These are phyloP conservation scores for Rhodosporidiobolus sp. DNA, from an alignment of 768 basidiomycete species.

Conservation along the genomic window DNA sequence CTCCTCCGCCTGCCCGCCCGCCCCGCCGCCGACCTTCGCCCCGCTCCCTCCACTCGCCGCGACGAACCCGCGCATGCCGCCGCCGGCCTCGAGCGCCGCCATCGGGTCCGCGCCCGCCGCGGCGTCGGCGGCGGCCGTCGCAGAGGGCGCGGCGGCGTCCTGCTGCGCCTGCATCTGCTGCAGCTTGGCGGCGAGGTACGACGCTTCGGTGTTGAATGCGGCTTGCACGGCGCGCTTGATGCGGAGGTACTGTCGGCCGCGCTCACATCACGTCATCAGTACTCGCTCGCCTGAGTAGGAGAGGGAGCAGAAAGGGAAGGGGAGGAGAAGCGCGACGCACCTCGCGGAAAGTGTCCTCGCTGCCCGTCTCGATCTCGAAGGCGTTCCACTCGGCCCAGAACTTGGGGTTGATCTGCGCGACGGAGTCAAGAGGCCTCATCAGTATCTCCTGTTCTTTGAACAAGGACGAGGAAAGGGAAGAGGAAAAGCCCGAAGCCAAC, in stretches of 20 bases:
- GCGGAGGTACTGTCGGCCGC: slow-evolving; percentile 83
- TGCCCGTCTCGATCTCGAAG: slow-evolving; percentile 98
- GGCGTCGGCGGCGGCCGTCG: slow-evolving; percentile 2
- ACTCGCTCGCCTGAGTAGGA: neutral
- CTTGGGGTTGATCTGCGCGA: slow-evolving; percentile 60
- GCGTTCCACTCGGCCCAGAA: slow-evolving; percentile 98
- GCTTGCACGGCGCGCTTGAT: slow-evolving; percentile 98
- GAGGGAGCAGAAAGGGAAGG: slow-evolving; percentile 40
- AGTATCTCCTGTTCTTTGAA: neutral
- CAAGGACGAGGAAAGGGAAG: neutral
- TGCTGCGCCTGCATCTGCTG: slow-evolving; percentile 15
- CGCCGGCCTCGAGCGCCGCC: slow-evolving; percentile 38
- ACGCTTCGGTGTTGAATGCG: slow-evolving; percentile 95
- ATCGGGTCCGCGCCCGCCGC: slow-evolving; percentile 38
- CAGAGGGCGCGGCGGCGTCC: slow-evolving; percentile 18
- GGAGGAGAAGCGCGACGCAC: slow-evolving; percentile 40
- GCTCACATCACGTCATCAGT: slow-evolving; percentile 46
- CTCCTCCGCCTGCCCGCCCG: slow-evolving; percentile 3
- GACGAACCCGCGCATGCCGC: slow-evolving; percentile 66
- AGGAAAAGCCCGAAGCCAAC: neutral
- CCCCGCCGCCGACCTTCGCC: slow-evolving; percentile 16
- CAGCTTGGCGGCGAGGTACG: slow-evolving; percentile 47
- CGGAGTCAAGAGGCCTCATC: no score
- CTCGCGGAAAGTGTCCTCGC: slow-evolving; percentile 88
- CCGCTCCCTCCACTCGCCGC: slow-evolving; percentile 31